Evolutionary conservation across 1,284 basidiomycete genomes (phyloP), one percentile per base, ranked within the genome.

Genomic region (Ustilago sp.): DNA sequence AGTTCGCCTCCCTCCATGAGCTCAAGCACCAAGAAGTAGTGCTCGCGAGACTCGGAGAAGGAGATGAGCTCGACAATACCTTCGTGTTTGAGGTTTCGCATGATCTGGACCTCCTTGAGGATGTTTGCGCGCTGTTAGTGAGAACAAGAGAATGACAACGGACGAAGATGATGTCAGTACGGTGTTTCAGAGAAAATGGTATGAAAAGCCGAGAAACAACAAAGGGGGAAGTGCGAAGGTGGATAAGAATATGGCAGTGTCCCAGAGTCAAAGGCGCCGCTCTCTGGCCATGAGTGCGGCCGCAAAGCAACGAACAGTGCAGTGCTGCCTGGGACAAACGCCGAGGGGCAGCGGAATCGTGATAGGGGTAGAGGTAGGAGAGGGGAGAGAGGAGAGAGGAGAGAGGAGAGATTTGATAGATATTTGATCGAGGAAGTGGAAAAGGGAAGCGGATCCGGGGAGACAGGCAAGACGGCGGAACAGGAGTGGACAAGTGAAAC

Each of bases 51-150:
- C 87, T 99, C 97, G 70, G 92, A 77, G 65, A 84, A 85, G 12
- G 80, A 80, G 9, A 84, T 41, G 4, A 86, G 78, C 34, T 80
- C 74, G 93, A 99, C 92, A 80, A 99, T 93, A 36, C 92, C 90
- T 8, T 93, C 91, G 85, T 99, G 95, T 78, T 92, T 92, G 70
- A 92, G 92, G 28, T 94, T 94, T 38, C 96, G 93, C 97, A 99
- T 99, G 83, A 99, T 99, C 87, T 98, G 95, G 6, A 99, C 97
- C 90, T 99, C 97, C 90, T 99, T 99, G 80, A 99, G 90, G 67
- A 99, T 98, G 86, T 98, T 98, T 73, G 95, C 92, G 78, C 97
- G 93, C 95, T 99, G 88, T 65, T 78, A 39, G 51, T 43, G 23
- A 4, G 60, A 45, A 55, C 31, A 66, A 57, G 32, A 50, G 54